phyloP scores from a whole-genome alignment of 1,284 basidiomycete species.

The Vanrija humicola region DNA sequence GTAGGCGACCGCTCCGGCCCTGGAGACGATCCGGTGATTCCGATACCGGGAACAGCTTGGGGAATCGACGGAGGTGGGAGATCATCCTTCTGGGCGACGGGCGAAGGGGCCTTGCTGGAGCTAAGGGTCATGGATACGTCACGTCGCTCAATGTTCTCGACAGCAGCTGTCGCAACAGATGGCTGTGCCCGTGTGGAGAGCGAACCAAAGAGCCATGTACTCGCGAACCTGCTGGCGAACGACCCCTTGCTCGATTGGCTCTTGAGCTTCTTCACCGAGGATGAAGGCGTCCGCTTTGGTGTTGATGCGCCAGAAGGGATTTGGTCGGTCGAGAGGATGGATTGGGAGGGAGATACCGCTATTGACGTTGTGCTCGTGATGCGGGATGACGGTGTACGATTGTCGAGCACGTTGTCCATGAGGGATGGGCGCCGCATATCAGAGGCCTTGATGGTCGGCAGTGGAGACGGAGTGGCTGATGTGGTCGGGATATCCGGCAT shows the following conservation, averaged over 20 bases:
- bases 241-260: slow-evolving; percentile 39
- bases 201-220: slow-evolving; percentile 39
- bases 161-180: slow-evolving; percentile 34
- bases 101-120: slow-evolving; percentile 6
- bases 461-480: background rate
- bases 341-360: slow-evolving; percentile 8
- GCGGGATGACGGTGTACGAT: slow-evolving; percentile 8
- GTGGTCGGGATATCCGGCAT: too few relatives aligned
- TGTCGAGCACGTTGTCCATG: background rate
- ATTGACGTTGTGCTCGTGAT: slow-evolving; percentile 11
- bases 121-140: slow-evolving; percentile 25
- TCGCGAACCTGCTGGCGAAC: slow-evolving; percentile 35
- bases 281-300: slow-evolving; percentile 24
- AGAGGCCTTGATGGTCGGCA: background rate
- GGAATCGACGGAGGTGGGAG: slow-evolving; percentile 21
- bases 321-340: slow-evolving; percentile 6
- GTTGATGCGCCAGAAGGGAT: slow-evolving; percentile 36
- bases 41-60: slow-evolving; percentile 19
- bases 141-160: slow-evolving; percentile 30
- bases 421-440: background rate
- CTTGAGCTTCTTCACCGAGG: slow-evolving; percentile 29
- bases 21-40: slow-evolving; percentile 23
- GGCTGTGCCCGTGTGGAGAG: slow-evolving; percentile 33
- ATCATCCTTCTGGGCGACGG: slow-evolving; percentile 1
- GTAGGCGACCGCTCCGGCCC: slow-evolving; percentile 16